phyloP scores from a whole-genome alignment of 2,329 filamentous ascomycete genomes.

The Myriosclerotinia duriaeana region DNA sequence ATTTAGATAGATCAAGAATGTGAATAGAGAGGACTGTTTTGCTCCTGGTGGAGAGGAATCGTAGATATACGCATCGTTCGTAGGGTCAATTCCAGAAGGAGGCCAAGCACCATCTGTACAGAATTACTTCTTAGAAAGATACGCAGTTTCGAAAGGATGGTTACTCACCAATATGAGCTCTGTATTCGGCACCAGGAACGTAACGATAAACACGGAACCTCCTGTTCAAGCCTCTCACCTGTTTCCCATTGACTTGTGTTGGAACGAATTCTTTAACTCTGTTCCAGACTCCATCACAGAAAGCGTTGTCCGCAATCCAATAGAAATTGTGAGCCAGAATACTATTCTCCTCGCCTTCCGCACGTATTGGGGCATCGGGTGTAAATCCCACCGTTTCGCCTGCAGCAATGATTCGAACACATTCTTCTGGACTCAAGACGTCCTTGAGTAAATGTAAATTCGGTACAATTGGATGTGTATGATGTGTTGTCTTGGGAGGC shows the following conservation, averaged over 20 bases:
- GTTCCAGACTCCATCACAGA: constrained; percentile 63
- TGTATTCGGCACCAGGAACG: constrained; percentile 69
- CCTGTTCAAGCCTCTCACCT: constrained; percentile 63
- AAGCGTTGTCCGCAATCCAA: constrained; percentile 64
- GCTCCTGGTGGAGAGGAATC: constrained; percentile 59
- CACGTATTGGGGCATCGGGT: constrained; percentile 65
- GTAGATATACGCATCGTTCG: constrained; percentile 56
- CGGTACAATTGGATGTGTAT: constrained; percentile 60
- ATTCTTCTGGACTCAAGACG: constrained; percentile 61
- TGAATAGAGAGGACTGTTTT: constrained; percentile 67
- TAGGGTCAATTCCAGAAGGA: constrained; percentile 60
- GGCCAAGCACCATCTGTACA: constrained; percentile 65
- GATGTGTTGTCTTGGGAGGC: constrained; percentile 53
- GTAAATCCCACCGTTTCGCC: constrained; percentile 65
- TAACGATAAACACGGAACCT: constrained; percentile 72
- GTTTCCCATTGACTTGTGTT: constrained; percentile 52
- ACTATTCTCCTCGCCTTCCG: constrained; percentile 60
- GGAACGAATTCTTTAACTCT: constrained; percentile 61
- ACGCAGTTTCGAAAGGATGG: neutral
- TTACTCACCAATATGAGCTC: constrained; percentile 58
- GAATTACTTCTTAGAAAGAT: constrained; percentile 4
- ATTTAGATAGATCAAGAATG: constrained; percentile 68
- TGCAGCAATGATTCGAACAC: constrained; percentile 64
- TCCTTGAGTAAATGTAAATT: constrained; percentile 59
- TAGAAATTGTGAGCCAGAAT: constrained; percentile 73